phyloP scores from a whole-genome alignment of 148 eudicot genomes.

The Salicornia ramosissima region DNA sequence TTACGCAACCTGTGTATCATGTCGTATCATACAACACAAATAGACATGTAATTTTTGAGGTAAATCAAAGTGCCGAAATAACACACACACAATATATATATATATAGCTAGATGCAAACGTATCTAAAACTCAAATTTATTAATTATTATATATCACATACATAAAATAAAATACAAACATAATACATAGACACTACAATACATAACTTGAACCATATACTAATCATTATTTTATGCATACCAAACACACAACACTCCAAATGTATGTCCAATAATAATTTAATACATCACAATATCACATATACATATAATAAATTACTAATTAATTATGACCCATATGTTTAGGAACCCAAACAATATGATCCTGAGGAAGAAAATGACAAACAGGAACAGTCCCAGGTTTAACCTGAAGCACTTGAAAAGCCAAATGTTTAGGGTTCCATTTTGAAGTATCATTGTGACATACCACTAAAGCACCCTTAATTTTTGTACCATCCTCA shows the following conservation, averaged over 20 bases:
- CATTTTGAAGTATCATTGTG: constrained; percentile 32
- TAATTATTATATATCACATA: too few species aligned
- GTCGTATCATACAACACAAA: too few species aligned
- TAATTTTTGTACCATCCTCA: constrained; percentile 17
- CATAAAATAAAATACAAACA: too few species aligned
- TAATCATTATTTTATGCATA: neutral
- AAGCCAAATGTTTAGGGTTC: constrained; percentile 38
- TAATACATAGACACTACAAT: too few species aligned
- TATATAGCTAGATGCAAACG: too few species aligned
- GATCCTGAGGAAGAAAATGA: constrained; percentile 36
- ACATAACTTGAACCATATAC: too few species aligned
- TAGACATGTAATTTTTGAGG: too few species aligned
- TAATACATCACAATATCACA: neutral
- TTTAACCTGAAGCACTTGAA: constrained; percentile 31
- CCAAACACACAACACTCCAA: neutral
- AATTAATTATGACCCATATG: neutral
- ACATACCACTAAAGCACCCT: constrained; percentile 27
- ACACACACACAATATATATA: too few species aligned
- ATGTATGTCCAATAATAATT: neutral
- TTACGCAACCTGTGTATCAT: too few species aligned
- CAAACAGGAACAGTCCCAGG: constrained; percentile 31
- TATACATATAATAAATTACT: neutral
- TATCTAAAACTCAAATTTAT: too few species aligned
- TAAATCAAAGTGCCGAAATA: too few species aligned
- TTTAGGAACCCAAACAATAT: constrained; percentile 33